Evolutionary conservation across 805 yeast species (phyloP), one percentile per base, ranked within the genome.

Genomic region (Phaffomyces antillensis): DNA sequence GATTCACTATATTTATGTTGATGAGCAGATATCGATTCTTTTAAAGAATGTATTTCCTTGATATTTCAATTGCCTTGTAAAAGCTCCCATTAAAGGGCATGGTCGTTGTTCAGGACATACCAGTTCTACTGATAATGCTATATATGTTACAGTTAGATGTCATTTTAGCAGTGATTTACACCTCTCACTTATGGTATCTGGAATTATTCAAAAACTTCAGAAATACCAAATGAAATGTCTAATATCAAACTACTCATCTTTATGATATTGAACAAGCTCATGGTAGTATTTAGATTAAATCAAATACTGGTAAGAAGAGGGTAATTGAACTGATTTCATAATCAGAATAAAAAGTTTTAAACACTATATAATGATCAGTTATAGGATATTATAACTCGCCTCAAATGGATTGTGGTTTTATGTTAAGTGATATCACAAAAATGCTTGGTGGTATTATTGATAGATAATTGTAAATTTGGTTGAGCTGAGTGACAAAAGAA

Each of bases 361-460:
- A 48, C 4, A 52, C 50, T 6, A 67, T 75, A 40, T 77, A 78
- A 12, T 81, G 79, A 20, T 69, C 77, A 37, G 81, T 77, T 33
- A 76, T 76, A 28, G 78, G 84, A 84, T 83, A 79, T 64, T 59
- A 65, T 43, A 84, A 79, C 56, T 71, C 79, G n/a, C 77, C 76
- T 44, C 83, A 83, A n/a, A 77, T 76, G 56, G 83, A 78, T 17
- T 79, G 83, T 60, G 83, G 78, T 15, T 65, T 78, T 48, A 79
- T 79, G 85, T 55, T 79, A 38, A 72, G 78, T 28, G 83, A 78
- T 54, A 79, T 83, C 8, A 51, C 71, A 3, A 61, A 67, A 38
- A 77, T 78, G 83, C 63, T 72, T 57, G 83, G 83, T 26, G 83
- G 83, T 41, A 83, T 65, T 77, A 49, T 67, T 74, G 49, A 73